Evolutionary conservation across 306 rosid species (phyloP), one percentile per base, ranked within the genome.

Genomic region (Citrullus mucosospermus): DNA sequence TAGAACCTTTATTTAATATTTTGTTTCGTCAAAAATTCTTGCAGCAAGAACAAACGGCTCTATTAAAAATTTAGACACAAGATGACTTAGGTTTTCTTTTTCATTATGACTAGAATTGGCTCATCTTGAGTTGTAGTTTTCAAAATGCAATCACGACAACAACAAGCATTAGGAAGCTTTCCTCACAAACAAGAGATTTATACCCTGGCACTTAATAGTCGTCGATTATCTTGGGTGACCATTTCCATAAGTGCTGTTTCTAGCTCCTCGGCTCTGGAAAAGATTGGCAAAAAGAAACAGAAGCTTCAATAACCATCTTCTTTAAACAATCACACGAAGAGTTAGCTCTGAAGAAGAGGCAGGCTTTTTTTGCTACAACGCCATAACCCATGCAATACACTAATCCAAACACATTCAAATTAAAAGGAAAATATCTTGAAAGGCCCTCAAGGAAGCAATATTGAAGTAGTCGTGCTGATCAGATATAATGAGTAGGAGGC

Each of bases 191-290:
- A 80, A 63, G 50, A 48, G 61, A 82, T 79, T 81, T 79, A 67
- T 92, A 92, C 99, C 97, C 85, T 91, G 81, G 97, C 97, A 84
- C 82, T 86, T 84, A 95, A 80, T 84, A 89, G 84, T 79, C 82
- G 88, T 61, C 92, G 87, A 78, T 95, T 95, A 83, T 95, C 97
- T 82, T 83, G 86, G 85, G 84, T 75, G 82, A 92, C 97, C 90
- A 89, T 89, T 86, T 95, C 98, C 96, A 91, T 83, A 11, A 92
- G 87, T 79, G 97, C 97, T 60, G 97, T 95, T 90, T 95, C 97
- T 75, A 95, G 88, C 88, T 92, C 99, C 84, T 95, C 97, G 28
- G 99, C 88, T 85, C 99, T 95, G 87, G 75, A 78, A 86, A 86
- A 68, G 50, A 63, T 85, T 18, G 76, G 20, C 30, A 34, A 76